A percentile compares a stretch with the other conserved stretches of the same genome.
These are phyloP conservation scores for Raphanus hybrid DNA, from an alignment of 441 rosid genomes.

Conservation along the genomic window DNA sequence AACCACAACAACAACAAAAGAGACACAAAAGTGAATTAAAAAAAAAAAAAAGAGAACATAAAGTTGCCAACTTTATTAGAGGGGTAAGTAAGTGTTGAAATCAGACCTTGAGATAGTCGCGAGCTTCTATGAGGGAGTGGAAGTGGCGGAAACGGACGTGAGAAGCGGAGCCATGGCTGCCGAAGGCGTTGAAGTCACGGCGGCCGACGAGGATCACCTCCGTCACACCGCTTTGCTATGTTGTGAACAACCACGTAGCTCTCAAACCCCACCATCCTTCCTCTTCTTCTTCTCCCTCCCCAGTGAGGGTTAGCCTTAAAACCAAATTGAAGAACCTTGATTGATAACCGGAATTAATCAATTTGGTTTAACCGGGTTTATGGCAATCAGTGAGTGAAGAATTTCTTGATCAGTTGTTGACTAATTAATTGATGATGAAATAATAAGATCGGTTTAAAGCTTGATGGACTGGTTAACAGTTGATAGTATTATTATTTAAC, in stretches of 20 bases:
- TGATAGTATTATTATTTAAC: too few species aligned
- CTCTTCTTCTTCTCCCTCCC: not conserved
- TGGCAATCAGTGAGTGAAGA: not conserved
- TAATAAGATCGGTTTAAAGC: too few species aligned
- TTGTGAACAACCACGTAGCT: constrained; percentile 94
- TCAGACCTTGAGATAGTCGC: constrained; percentile 67
- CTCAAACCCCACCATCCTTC: constrained; percentile 59
- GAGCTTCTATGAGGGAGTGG: constrained; percentile 77
- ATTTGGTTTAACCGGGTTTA: not conserved
- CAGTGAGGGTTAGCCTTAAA: not conserved
- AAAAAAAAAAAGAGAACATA: too few species aligned
- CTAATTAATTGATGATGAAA: too few species aligned
- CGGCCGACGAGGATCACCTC: constrained; percentile 90
- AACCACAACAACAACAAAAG: not conserved
- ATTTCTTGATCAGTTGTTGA: not conserved
- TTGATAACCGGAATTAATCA: constrained; percentile 13
- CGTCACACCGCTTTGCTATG: constrained; percentile 90
- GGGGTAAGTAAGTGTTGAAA: not conserved
- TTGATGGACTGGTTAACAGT: too few species aligned
- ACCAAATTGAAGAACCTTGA: not conserved
- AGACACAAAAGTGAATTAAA: not conserved
- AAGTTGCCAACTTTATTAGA: not conserved
- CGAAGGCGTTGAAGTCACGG: constrained; percentile 91
- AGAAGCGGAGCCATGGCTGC: constrained; percentile 93
- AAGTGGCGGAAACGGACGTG: constrained; percentile 89